phyloP scores from a whole-genome alignment of 306 rosid species.

The Casuarina equisetifolia region DNA sequence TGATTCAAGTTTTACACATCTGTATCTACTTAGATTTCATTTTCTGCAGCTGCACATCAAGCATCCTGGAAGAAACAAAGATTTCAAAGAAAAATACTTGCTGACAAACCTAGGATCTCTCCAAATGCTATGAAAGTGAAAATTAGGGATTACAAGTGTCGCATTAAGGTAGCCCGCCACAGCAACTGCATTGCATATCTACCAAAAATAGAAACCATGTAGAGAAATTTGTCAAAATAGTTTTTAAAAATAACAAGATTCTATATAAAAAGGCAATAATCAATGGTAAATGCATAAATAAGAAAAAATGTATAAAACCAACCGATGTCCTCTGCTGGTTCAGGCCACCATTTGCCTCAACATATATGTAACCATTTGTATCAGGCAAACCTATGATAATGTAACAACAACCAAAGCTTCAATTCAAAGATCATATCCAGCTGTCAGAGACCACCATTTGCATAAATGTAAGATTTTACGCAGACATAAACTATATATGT shows the following conservation, averaged over 20 bases:
- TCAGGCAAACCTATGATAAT: conserved; percentile 63
- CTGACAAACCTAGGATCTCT: conserved; percentile 90
- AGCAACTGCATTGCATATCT: conserved; percentile 99
- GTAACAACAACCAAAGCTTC: conserved; percentile 12
- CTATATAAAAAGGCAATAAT: conserved; percentile 10
- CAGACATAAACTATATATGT: background rate
- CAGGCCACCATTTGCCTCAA: conserved; percentile 97
- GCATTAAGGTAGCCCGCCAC: conserved; percentile 98
- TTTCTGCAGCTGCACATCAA: background rate
- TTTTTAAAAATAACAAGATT: conserved; percentile 21
- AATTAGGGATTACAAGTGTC: conserved; percentile 92
- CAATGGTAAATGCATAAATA: background rate
- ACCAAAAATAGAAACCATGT: conserved; percentile 31
- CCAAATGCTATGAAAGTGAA: conserved; percentile 98
- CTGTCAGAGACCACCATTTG: background rate
- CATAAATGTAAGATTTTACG: background rate
- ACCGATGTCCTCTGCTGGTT: conserved; percentile 98
- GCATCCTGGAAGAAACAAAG: conserved; percentile 3
- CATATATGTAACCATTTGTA: conserved; percentile 88
- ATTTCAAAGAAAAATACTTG: conserved; percentile 8
- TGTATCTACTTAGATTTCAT: background rate
- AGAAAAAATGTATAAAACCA: conserved; percentile 34
- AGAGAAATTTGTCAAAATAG: conserved; percentile 26
- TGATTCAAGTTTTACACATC: background rate
- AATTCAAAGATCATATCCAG: conserved; percentile 12